Percentiles rank a stretch among this genome's conserved stretches.
Conservation (phyloP, 83 land plant genomes). For the Larix sibirica region DNA sequence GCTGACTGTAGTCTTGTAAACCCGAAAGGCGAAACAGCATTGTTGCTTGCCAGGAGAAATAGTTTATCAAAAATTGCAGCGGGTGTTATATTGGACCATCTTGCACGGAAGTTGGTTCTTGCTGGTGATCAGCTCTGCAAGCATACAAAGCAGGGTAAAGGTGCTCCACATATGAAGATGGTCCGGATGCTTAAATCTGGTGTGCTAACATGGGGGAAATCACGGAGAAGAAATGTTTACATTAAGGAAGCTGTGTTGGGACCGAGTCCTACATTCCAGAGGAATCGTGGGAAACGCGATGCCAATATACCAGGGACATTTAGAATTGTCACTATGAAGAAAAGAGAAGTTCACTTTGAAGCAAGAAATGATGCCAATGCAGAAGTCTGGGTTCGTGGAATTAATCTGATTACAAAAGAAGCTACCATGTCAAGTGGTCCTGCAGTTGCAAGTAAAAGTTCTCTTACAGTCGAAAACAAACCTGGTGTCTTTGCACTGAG, state of each 20-base stretch:
- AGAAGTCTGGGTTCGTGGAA: slow-evolving; percentile 81
- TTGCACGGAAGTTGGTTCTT: slow-evolving; percentile 66
- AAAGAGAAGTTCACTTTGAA: slow-evolving; percentile 78
- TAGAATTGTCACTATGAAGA: slow-evolving; percentile 55
- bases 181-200: slow-evolving; percentile 63
- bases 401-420: slow-evolving; percentile 52
- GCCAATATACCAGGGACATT: slow-evolving; percentile 56
- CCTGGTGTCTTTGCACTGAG: not conserved
- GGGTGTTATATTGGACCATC: slow-evolving; percentile 61
- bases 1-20: slow-evolving; percentile 56
- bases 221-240: slow-evolving; percentile 60
- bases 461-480: too few relatives aligned
- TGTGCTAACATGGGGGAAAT: slow-evolving; percentile 72
- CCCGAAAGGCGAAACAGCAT: slow-evolving; percentile 73
- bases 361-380: slow-evolving; percentile 63
- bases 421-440: slow-evolving; percentile 18
- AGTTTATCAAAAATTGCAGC: slow-evolving; percentile 36
- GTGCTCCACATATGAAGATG: slow-evolving; percentile 67
- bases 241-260: slow-evolving; percentile 69
- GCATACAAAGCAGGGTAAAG: slow-evolving; percentile 85
- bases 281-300: slow-evolving; percentile 65
- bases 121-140: slow-evolving; percentile 54
- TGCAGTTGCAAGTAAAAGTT: not conserved
- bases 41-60: slow-evolving; percentile 57
- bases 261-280: slow-evolving; percentile 45